A percentile compares a stretch with the other conserved stretches of the same genome.
Conservation (phyloP, 805 yeast species). For the Candida namnaoensis region DNA sequence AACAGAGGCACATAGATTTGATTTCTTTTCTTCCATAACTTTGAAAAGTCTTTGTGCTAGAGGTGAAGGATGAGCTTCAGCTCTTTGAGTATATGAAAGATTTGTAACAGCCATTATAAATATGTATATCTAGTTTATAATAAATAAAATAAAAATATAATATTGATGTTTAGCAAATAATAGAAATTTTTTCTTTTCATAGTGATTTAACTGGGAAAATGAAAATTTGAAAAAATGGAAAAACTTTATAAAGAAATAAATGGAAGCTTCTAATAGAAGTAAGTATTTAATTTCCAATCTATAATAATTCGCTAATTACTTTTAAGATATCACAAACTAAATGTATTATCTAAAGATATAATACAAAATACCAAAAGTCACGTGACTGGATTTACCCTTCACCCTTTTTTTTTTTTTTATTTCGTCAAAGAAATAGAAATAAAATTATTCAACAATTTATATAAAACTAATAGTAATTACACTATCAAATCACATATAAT, state of each 20-base stretch:
- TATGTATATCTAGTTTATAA: too few relatives aligned
- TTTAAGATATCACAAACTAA: too few relatives aligned
- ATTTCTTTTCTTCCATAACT: conserved; percentile 70
- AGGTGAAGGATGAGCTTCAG: conserved; percentile 61
- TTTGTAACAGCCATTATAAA: conserved; percentile 8
- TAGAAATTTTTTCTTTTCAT: not conserved
- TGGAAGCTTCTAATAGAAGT: too few relatives aligned
- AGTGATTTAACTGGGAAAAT: too few relatives aligned
- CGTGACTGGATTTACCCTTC: too few relatives aligned
- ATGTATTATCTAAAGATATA: too few relatives aligned
- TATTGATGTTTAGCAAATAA: not conserved
- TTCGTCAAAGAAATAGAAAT: not conserved
- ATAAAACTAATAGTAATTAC: not conserved
- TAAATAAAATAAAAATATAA: not conserved
- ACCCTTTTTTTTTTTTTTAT: not conserved
- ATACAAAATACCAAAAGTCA: too few relatives aligned
- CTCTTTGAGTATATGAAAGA: conserved; percentile 57
- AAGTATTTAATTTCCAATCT: too few relatives aligned
- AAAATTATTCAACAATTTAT: not conserved
- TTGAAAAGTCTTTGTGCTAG: conserved; percentile 68
- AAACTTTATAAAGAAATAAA: not conserved
- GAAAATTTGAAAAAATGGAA: not conserved
- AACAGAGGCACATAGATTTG: conserved; percentile 90
- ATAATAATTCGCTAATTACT: too few relatives aligned
- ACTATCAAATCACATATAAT: not conserved